phyloP scores from a whole-genome alignment of 495 filamentous ascomycete species.

The Entonaema liquescens region DNA sequence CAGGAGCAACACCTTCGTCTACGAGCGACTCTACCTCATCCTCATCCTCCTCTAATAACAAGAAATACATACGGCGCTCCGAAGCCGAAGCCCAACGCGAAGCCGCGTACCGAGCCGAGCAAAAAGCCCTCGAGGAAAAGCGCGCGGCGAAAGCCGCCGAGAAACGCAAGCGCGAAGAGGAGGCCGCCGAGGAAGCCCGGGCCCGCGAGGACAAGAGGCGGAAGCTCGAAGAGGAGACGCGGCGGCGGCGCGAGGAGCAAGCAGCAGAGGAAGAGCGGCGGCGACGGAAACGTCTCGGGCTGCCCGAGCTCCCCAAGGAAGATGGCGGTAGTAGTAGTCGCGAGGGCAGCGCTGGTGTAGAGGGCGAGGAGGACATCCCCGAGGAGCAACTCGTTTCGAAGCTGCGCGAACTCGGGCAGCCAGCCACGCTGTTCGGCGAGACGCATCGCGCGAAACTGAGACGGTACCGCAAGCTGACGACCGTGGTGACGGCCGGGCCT shows the following conservation, averaged over 20 bases:
- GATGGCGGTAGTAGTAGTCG: slow-evolving; percentile 15
- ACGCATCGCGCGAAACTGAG: slow-evolving; percentile 70
- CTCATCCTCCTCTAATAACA: slow-evolving; percentile 37
- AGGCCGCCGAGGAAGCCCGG: slow-evolving; percentile 72
- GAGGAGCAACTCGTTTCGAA: slow-evolving; percentile 74
- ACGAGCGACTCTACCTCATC: slow-evolving; percentile 35
- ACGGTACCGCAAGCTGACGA: slow-evolving; percentile 70
- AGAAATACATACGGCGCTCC: slow-evolving; percentile 87
- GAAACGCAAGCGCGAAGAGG: slow-evolving; percentile 93
- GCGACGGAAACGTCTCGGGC: slow-evolving; percentile 63
- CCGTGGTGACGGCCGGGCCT: slow-evolving; percentile 59
- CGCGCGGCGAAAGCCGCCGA: slow-evolving; percentile 71
- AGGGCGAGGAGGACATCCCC: slow-evolving; percentile 68
- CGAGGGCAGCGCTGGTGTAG: slow-evolving; percentile 22
- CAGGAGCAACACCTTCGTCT: slow-evolving; percentile 42
- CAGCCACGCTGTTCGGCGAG: slow-evolving; percentile 83
- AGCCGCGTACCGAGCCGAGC: slow-evolving; percentile 81
- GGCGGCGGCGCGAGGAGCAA: slow-evolving; percentile 71
- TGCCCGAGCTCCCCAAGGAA: slow-evolving; percentile 72
- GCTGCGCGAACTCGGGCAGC: slow-evolving; percentile 76
- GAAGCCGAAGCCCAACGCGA: slow-evolving; percentile 86
- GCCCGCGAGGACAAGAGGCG: slow-evolving; percentile 81
- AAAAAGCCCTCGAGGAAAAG: slow-evolving; percentile 71
- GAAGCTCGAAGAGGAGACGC: slow-evolving; percentile 81
- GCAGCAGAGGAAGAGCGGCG: slow-evolving; percentile 66